These are phyloP conservation scores for Sicyos edulis DNA, from an alignment of 306 rosid genomes.

Conservation along the genomic window DNA sequence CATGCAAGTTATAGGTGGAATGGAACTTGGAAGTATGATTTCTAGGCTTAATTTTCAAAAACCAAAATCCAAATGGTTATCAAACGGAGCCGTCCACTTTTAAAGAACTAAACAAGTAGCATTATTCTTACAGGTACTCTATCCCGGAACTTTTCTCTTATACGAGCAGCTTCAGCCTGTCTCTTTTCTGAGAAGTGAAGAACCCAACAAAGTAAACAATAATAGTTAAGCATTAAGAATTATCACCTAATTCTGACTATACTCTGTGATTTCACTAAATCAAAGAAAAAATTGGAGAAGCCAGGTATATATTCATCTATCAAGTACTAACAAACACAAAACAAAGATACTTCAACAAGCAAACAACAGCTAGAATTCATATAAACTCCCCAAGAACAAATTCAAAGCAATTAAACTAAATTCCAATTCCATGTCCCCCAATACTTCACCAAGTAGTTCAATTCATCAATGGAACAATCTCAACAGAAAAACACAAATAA, in stretches of 20 bases:
- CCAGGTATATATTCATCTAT: not conserved
- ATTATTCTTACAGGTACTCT: conserved; percentile 68
- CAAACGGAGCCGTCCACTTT: too few relatives aligned
- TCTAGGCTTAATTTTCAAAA: too few relatives aligned
- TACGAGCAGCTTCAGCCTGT: conserved; percentile 58
- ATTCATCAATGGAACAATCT: not conserved
- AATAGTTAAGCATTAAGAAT: not conserved
- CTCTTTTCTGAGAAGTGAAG: conserved; percentile 47
- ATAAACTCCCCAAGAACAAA: not conserved
- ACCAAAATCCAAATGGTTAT: too few relatives aligned
- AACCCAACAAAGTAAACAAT: conserved; percentile 13
- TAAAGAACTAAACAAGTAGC: too few relatives aligned
- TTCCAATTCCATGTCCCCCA: not conserved
- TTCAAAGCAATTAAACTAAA: not conserved
- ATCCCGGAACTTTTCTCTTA: conserved; percentile 76
- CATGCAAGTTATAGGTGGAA: too few relatives aligned
- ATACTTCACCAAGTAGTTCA: not conserved
- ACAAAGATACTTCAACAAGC: not conserved
- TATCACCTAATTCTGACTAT: not conserved
- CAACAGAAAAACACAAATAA: not conserved
- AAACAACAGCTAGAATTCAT: not conserved
- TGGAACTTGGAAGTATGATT: too few relatives aligned
- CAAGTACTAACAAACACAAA: not conserved
- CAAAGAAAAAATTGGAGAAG: not conserved
- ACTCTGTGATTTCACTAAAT: not conserved